These are phyloP conservation scores for Ceratocystis harringtonii DNA, from an alignment of 2,329 filamentous ascomycete species.

Conservation along the genomic window DNA sequence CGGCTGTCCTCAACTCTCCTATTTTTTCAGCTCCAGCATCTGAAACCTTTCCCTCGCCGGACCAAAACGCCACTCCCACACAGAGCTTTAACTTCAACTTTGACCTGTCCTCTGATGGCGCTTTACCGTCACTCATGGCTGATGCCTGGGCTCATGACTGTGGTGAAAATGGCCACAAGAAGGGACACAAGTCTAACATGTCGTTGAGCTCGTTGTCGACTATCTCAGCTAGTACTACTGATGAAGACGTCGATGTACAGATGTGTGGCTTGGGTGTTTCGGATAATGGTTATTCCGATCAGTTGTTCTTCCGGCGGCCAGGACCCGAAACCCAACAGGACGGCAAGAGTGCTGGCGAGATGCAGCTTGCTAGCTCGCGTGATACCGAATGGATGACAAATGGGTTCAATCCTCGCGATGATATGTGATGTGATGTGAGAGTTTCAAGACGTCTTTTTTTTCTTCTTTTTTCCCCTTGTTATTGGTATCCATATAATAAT, in stretches of 20 bases:
- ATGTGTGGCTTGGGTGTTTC: neutral
- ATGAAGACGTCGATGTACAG: neutral
- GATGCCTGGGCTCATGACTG: neutral
- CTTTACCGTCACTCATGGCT: neutral
- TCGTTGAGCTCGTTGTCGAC: conserved; percentile 6
- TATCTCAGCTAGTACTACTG: neutral
- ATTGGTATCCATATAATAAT: neutral
- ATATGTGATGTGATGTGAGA: neutral
- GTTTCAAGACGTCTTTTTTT: neutral
- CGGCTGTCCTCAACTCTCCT: conserved; percentile 11
- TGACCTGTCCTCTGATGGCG: neutral
- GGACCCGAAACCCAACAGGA: neutral
- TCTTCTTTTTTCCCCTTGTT: neutral
- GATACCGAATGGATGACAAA: conserved; percentile 36
- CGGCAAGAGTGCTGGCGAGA: conserved; percentile 25
- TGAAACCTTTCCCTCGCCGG: neutral
- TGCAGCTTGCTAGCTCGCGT: neutral
- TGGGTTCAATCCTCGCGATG: conserved; percentile 27
- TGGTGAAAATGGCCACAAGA: neutral
- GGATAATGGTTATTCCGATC: neutral
- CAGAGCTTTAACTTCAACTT: conserved; percentile 7
- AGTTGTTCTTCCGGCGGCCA: neutral
- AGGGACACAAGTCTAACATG: conserved; percentile 1
- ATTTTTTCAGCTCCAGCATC: conserved; percentile 6
- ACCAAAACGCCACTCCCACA: neutral